phyloP scores from a whole-genome alignment of 805 yeast genomes.

The Yarrowia sp. region DNA sequence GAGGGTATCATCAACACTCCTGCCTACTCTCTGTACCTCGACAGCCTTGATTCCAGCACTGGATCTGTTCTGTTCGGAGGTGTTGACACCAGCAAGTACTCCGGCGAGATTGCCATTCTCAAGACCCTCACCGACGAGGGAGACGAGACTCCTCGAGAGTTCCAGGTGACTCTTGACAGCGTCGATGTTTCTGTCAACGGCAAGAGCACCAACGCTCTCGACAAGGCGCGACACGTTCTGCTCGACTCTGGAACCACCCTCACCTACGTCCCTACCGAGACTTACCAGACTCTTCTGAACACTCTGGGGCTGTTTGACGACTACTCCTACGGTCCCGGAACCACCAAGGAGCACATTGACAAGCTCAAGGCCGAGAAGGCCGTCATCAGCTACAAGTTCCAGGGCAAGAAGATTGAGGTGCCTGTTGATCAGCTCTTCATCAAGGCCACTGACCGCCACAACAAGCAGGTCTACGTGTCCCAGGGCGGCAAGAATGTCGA shows the following conservation, averaged over 20 bases:
- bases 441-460: not conserved
- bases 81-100: conserved; percentile 65
- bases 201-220: conserved; percentile 47
- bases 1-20: conserved; percentile 53
- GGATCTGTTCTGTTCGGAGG: conserved; percentile 72
- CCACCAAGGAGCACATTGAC: not conserved
- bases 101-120: conserved; percentile 54
- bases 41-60: conserved; percentile 47
- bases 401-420: conserved; percentile 16
- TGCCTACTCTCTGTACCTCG: conserved; percentile 59
- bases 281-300: conserved; percentile 12
- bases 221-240: conserved; percentile 63
- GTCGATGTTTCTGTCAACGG: conserved; percentile 46
- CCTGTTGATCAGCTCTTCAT: not conserved
- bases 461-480: not conserved
- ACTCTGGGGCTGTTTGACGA: conserved; percentile 36
- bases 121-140: conserved; percentile 42
- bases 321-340: conserved; percentile 2
- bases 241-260: conserved; percentile 46
- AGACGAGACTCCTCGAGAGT: not conserved
- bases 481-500: conserved; percentile 1
- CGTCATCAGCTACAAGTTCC: conserved; percentile 22
- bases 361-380: conserved; percentile 11
- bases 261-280: conserved; percentile 10
- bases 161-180: conserved; percentile 1